Base-by-base conservation (phyloP, 2,329 filamentous ascomycete species). In the Talaromyces sp. region DNA sequence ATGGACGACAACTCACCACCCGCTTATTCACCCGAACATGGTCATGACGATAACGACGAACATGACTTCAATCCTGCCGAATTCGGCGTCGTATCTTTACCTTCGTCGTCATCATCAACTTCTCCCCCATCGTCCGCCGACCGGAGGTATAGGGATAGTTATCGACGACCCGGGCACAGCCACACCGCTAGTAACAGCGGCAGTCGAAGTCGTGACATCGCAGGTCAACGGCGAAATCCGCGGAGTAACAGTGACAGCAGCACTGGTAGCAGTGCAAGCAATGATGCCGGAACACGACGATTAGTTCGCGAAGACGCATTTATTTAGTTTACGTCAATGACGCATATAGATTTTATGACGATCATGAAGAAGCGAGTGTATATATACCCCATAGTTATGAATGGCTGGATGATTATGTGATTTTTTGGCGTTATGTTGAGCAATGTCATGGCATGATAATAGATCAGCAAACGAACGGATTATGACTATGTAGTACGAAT, bases 101-200 rank as follows among this genome's bases (percentile, higher is more conserved):
- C 63, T 5, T 65, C 65, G 4, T 65, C 65, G 2, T 57, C 60
- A 1, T 58, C 53, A 5, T 66, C 70, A 1, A 25, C 70, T 3
- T 59, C 63, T 6, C 64, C 65, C 7, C 63, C 65, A 8, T 57
- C 60, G 15, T 52, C 56, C 28, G 39, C 59, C 31, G 25, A 55
- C 5, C 35, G 51, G 41, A 40, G 45, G 13, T 46, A 41, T 25
- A 46, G 54, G n/a, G 46, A 37, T 13, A 56, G 60, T 7, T 62
- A 66, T 15, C 59, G 56, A 56, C 56, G 64, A 51, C 66, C 65
- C 39, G 71, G 71, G 10, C 73, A 46, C 25, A 53, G 33, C 5
- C 40, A 54, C 8, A 53, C 39, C 17, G 28, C 10, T 33, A 54
- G 19, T 25, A 59, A 25, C 36, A 46, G 25, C 41, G 33, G 21